Evolutionary conservation across 2,329 filamentous ascomycete species (phyloP).

Genomic region (Epichloe glyceriae): DNA sequence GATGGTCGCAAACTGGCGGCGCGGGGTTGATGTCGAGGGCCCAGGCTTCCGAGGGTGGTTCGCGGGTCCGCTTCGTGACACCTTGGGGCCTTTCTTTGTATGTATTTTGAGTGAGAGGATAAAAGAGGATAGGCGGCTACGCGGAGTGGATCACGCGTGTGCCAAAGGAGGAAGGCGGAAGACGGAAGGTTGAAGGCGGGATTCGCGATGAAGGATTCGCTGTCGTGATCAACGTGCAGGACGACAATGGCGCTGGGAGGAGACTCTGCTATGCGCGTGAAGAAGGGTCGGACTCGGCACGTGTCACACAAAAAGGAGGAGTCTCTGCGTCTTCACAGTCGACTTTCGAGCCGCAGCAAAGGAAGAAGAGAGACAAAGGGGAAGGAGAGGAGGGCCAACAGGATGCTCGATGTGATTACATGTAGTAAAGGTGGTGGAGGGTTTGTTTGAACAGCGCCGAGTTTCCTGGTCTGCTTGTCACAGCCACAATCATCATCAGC

Average conservation of each 20-base stretch:
- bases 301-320: not conserved
- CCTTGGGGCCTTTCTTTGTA: not conserved
- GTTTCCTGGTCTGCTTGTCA: too few relatives aligned
- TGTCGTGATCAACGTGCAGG: not conserved
- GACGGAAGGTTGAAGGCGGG: not conserved
- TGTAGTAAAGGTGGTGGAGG: too few relatives aligned
- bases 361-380: not conserved
- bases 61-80: not conserved
- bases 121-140: not conserved
- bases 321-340: not conserved
- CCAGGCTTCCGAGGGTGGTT: not conserved
- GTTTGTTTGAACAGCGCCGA: too few relatives aligned
- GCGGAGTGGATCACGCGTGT: not conserved
- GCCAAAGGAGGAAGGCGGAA: not conserved
- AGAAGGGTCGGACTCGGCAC: not conserved
- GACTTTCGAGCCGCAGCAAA: not conserved
- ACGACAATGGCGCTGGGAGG: not conserved
- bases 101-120: not conserved
- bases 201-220: not conserved
- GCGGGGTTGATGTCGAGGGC: conserved; percentile 3
- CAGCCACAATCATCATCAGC: too few relatives aligned
- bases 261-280: not conserved
- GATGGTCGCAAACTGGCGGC: not conserved
- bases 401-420: too few relatives aligned
- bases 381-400: not conserved